Conservation (phyloP, 129 eudicot species). For the Apium graveolens region DNA sequence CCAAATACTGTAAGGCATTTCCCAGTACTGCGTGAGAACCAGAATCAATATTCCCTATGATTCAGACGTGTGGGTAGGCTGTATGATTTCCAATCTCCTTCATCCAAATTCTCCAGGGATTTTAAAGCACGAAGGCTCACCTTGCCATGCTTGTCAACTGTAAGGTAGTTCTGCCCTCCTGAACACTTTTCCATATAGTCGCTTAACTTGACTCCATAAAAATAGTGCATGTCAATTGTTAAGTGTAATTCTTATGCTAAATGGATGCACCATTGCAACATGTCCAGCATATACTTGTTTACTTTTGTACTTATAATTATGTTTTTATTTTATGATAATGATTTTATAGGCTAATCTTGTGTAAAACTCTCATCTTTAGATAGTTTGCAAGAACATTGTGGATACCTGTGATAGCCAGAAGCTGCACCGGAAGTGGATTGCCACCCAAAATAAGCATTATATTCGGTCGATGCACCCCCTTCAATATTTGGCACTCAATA, state of each 20-base stretch:
- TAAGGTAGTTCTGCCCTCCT: slow-evolving; percentile 44
- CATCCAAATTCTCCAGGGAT: slow-evolving; percentile 39
- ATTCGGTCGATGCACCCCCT: slow-evolving; percentile 33
- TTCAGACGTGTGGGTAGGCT: slow-evolving; percentile 47
- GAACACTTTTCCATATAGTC: slow-evolving; percentile 80
- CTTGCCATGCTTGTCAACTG: slow-evolving; percentile 52
- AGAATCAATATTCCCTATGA: slow-evolving; percentile 55
- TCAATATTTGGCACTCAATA: slow-evolving; percentile 53
- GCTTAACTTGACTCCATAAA: slow-evolving; percentile 36
- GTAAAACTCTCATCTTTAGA: not conserved
- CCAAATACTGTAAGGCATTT: slow-evolving; percentile 62
- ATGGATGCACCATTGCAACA: not conserved
- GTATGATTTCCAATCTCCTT: slow-evolving; percentile 71
- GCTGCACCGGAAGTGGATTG: slow-evolving; percentile 63
- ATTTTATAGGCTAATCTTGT: not conserved
- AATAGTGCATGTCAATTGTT: not conserved
- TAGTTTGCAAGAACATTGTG: not conserved
- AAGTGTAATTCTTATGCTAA: not conserved
- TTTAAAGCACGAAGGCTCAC: slow-evolving; percentile 40
- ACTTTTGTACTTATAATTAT: not conserved
- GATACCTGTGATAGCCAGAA: slow-evolving; percentile 63
- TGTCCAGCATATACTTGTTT: not conserved
- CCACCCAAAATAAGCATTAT: slow-evolving; percentile 61
- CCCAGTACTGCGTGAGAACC: slow-evolving; percentile 51
- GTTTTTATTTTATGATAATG: not conserved